Evolutionary conservation across 2,329 filamentous ascomycete genomes (phyloP).

Genomic region (Trichoderma koningii): DNA sequence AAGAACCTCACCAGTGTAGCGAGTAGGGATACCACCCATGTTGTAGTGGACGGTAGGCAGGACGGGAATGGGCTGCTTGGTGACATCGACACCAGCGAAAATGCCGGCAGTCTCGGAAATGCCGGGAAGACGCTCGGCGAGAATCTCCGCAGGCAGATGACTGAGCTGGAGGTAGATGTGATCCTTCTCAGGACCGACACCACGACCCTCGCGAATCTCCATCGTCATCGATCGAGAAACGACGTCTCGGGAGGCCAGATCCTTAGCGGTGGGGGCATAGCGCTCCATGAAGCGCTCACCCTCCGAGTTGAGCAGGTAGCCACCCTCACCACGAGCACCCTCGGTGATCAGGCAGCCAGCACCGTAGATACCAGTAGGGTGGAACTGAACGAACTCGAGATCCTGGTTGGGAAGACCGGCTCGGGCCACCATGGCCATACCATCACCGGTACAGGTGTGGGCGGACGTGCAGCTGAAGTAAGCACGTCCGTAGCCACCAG

Average conservation of each 20-base stretch:
- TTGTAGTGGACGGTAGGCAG: slow-evolving; percentile 98
- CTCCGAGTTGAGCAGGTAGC: slow-evolving; percentile 95
- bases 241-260: slow-evolving; percentile 93
- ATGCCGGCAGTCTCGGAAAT: slow-evolving; percentile 98
- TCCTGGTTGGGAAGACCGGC: slow-evolving; percentile 98
- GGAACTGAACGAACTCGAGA: slow-evolving; percentile 99
- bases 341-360: slow-evolving; percentile 98
- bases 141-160: slow-evolving; percentile 87
- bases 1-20: slow-evolving; percentile 94
- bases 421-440: slow-evolving; percentile 98
- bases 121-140: slow-evolving; percentile 94
- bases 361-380: slow-evolving; percentile 98
- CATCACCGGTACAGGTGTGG: slow-evolving; percentile 97
- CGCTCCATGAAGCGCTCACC: slow-evolving; percentile 99
- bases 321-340: slow-evolving; percentile 95
- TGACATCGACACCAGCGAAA: slow-evolving; percentile 95
- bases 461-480: slow-evolving; percentile 99
- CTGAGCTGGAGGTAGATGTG: slow-evolving; percentile 98
- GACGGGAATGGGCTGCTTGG: slow-evolving; percentile 95
- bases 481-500: slow-evolving; percentile 94
- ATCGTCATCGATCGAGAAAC: slow-evolving; percentile 98
- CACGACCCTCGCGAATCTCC: slow-evolving; percentile 95
- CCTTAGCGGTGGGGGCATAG: slow-evolving; percentile 96
- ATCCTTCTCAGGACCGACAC: slow-evolving; percentile 95
- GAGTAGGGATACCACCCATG: slow-evolving; percentile 98